Conservation (phyloP, 495 filamentous ascomycete genomes). For the Penicillium steckii region DNA sequence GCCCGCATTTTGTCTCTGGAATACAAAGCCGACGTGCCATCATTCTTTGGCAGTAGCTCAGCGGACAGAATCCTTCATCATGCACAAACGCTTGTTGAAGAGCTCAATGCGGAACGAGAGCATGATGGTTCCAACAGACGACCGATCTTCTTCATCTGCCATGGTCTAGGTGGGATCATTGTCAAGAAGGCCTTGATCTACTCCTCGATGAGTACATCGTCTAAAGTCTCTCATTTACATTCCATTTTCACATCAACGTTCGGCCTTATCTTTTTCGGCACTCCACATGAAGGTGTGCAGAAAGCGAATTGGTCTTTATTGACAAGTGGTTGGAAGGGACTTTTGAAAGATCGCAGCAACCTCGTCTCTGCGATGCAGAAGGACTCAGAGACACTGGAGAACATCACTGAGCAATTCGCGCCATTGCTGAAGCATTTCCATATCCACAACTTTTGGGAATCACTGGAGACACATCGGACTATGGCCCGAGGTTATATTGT, state of each 20-base stretch:
- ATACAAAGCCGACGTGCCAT: slow-evolving; percentile 14
- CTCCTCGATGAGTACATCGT: slow-evolving; percentile 19
- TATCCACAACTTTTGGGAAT: slow-evolving; percentile 39
- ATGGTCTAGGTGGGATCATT: slow-evolving; percentile 54
- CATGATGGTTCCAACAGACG: neutral
- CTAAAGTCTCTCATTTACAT: slow-evolving; percentile 22
- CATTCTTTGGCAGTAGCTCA: slow-evolving; percentile 2
- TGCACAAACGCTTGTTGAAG: slow-evolving; percentile 18
- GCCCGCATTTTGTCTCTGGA: slow-evolving; percentile 22
- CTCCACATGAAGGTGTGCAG: slow-evolving; percentile 20
- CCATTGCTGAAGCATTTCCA: slow-evolving; percentile 36
- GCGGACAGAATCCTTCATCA: slow-evolving; percentile 18
- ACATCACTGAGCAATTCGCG: slow-evolving; percentile 37
- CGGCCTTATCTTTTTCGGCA: slow-evolving; percentile 32
- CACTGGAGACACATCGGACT: slow-evolving; percentile 13
- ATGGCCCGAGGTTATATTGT: neutral
- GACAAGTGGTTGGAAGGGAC: slow-evolving; percentile 13
- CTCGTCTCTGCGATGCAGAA: slow-evolving; percentile 10
- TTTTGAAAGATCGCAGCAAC: neutral
- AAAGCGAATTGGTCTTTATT: neutral
- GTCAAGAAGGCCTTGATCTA: slow-evolving; percentile 35
- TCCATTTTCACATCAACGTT: slow-evolving; percentile 29
- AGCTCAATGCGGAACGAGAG: neutral
- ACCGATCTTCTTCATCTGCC: slow-evolving; percentile 37
- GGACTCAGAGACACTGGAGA: slow-evolving; percentile 21